Base-by-base conservation (phyloP, 2,329 filamentous ascomycete genomes). In the Cercospora nicotianae region DNA sequence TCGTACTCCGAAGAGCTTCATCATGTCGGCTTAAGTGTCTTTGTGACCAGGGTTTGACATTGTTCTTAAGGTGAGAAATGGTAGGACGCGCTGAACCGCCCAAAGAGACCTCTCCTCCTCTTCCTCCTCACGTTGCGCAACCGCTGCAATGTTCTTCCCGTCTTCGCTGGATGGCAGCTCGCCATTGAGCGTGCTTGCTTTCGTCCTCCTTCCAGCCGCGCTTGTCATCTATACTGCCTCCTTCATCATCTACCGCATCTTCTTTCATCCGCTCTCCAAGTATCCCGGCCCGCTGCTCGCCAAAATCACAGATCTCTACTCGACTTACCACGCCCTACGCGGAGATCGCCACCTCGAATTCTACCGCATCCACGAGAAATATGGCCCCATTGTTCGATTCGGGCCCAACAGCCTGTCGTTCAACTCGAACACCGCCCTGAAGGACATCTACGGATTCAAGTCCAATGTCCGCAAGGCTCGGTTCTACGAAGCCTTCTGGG, bases 391-490 rank as follows among this genome's bases (percentile, higher is more conserved):
- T 61, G 90, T 94, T n/a, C 90, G 92, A 30, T 91, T 90, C 72
- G 91, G 90, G 0, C 92, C 92, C 55, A 92, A 93, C 78, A 87
- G 87, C 68, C 81, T 96, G 51, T 92, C 89, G 0, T 87, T 96
- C 81, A 94, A 95, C 83, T 89, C 88, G 64, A 86, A 86, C 69
- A 85, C 85, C 7, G 90, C 90, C 0, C 82, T 92, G 18, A 82
- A 83, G 67, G 79, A 81, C 8, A 84, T 86, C 73, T 85, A 86
- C 71, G 79, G 81, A 33, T 80, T 80, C 76, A 78, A 80, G 28
- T 76, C 80, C 53, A 84, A 85, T 70, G 81, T 85, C 13, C 79
- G 80, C 42, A 86, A 86, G 69, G 80, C 81, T 1, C 76, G 80
- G 39, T 84, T 83, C 70, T 85, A 86, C 72, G 77, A 78, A 26